Base-by-base conservation (phyloP, 2,329 filamentous ascomycete genomes). In the Byssothecium circinans region DNA sequence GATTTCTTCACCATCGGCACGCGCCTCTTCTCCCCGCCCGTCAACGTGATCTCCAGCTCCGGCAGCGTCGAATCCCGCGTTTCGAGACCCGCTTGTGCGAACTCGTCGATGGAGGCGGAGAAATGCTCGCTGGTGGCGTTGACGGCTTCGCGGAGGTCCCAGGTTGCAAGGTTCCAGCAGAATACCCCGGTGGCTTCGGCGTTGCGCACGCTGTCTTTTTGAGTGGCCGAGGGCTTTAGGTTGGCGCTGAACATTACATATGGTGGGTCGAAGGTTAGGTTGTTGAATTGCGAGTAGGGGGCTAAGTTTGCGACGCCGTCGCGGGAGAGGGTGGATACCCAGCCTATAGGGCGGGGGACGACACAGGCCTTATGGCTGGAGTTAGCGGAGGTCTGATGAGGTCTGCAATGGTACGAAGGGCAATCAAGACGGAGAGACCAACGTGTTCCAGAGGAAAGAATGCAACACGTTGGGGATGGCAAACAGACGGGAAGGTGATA, bases 231-330 rank as follows among this genome's bases (percentile, higher is more conserved):
- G 0, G 74, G 67, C 0, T 77, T 81, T 61, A 83, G 79, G 65
- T 85, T 84, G 2, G 78, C 75, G 27, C 72, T 73, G 74, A 85
- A 85, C 77, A 85, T 81, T 22, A 85, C 77, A 58, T 82, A 83
- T 0, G 82, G 82, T 0, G 81, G 82, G 60, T 83, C 80, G 66
- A 83, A 85, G 25, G 79, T 83, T 0, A 85, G 74, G 54, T 84
- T 84, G 65, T 80, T 83, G 74, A 85, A 85, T 65, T 85, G 82
- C 0, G 72, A 78, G 67, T 81, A 85, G 0, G 82, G 82, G 0
- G 81, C 82, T 2, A 85, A 75, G 54, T 84, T 84, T 60, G 79
- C 71, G 40, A 68, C 60, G 49, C 77, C 76, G 6, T 63, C 54
- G 14, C 60, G 57, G n/a, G 75, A 78, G 49, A 76, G 71, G 0